Conservation (phyloP, 768 basidiomycete species). For the Auricularia sp. region DNA sequence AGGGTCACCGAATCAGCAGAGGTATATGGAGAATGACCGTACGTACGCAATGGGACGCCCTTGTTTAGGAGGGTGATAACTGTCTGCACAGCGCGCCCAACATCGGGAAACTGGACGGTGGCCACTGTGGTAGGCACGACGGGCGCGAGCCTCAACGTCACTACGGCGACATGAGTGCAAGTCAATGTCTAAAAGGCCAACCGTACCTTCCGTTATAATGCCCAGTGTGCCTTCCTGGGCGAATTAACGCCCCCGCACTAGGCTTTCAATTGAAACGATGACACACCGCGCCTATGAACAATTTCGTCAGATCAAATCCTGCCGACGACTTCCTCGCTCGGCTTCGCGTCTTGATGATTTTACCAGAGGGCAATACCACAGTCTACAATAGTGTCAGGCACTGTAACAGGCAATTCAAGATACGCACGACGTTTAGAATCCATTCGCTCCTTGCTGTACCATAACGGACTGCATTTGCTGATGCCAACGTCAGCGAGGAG, state of each 20-base stretch:
- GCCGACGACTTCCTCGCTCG: slow-evolving; percentile 77
- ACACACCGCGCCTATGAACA: slow-evolving; percentile 78
- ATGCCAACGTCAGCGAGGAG: background rate
- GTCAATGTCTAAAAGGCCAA: background rate
- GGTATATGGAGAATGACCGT: background rate
- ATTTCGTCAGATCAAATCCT: slow-evolving; percentile 75
- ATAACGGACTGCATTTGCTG: slow-evolving; percentile 74
- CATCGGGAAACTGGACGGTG: background rate
- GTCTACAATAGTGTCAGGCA: slow-evolving; percentile 39
- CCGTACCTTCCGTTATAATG: slow-evolving; percentile 73
- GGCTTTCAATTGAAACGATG: background rate
- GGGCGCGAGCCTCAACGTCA: slow-evolving; percentile 74
- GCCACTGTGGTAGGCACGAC: slow-evolving; percentile 76
- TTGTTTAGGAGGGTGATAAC: background rate
- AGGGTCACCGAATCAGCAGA: no score
- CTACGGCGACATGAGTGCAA: slow-evolving; percentile 23
- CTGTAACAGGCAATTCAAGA: background rate
- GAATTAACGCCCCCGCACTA: background rate
- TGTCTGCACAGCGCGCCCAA: background rate
- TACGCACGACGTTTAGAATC: slow-evolving; percentile 72
- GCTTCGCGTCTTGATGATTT: slow-evolving; percentile 81
- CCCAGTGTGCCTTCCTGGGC: slow-evolving; percentile 55
- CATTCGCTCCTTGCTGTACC: slow-evolving; percentile 86
- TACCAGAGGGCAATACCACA: slow-evolving; percentile 78
- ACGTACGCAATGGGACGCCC: background rate